Evolutionary conservation across 2,329 filamentous ascomycete species (phyloP), one percentile per base, ranked within the genome.

Genomic region (Pseudogymnoascus pannorum): DNA sequence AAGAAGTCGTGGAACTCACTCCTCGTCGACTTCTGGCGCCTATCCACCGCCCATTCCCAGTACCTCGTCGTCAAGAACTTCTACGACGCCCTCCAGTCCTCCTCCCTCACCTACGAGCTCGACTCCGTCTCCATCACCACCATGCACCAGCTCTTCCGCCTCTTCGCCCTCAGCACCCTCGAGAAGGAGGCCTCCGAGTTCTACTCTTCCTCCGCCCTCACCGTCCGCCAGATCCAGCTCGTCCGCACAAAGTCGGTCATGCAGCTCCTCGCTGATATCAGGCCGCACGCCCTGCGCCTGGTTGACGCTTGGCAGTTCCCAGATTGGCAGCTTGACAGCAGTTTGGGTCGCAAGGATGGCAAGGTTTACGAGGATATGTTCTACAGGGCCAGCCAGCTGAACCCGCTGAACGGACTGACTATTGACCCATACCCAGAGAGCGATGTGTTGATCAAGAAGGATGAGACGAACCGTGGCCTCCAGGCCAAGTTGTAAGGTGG

Each of bases 61-160:
- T 91, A 91, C 73, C 81, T 91, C 67, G 81, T 91, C 0, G 87
- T 91, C 65, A 91, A 89, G 79, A 89, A 86, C 77, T 92, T 91
- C 76, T 90, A 94, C 75, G 79, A 85, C 3, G 78, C 83, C 1
- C 82, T 93, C 18, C 82, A 85, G 36, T 78, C 79, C 4, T 75
- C 79, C 5, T 70, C 78, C 6, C 79, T 82, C 9, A 74, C 74
- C n/a, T 72, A 77, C 11, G 76, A 81, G 14, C 75, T 89, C 29
- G 83, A 87, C 69, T 68, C 77, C 0, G 78, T 80, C 61, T 88
- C 86, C 0, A 75, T 81, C 12, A 73, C 73, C 0, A 70, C 89
- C 8, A 75, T 91, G 67, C 82, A 85, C 74, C 85, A 85, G 68
- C 78, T 88, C 33, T 88, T 87, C 81, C 81, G 84, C 12, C 81